Percentiles rank a stretch among this genome's conserved stretches.
These are phyloP conservation scores for Colletotrichum karsti DNA, from an alignment of 2,329 filamentous ascomycete species.

Conservation along the genomic window DNA sequence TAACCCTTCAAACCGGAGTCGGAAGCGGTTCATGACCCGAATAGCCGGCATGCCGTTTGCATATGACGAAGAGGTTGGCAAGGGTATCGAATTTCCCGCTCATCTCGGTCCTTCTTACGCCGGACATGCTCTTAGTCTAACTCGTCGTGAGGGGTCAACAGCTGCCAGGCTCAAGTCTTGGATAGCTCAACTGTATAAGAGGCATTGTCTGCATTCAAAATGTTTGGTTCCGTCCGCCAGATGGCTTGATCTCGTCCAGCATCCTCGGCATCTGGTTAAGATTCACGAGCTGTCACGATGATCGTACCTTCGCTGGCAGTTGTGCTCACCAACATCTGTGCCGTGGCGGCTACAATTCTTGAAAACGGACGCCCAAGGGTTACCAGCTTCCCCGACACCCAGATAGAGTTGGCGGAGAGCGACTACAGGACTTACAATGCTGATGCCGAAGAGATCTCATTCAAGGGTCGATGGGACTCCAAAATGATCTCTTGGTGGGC, in stretches of 20 bases:
- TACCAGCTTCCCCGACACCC: conserved; percentile 50
- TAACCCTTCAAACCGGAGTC: not conserved
- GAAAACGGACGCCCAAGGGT: conserved; percentile 51
- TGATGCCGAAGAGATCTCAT: conserved; percentile 62
- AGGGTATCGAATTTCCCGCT: not conserved
- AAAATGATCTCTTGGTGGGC: conserved; percentile 69
- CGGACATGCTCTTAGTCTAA: not conserved
- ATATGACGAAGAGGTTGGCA: not conserved
- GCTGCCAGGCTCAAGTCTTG: not conserved
- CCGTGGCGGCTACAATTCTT: conserved; percentile 41
- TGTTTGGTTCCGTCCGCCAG: not conserved
- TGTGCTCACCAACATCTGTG: conserved; percentile 32
- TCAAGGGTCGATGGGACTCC: conserved; percentile 71
- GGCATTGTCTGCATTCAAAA: not conserved
- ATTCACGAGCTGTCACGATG: not conserved
- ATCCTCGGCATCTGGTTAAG: not conserved
- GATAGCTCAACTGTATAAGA: not conserved
- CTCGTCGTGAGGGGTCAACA: conserved; percentile 14
- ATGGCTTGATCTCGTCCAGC: not conserved
- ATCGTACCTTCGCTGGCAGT: conserved; percentile 11
- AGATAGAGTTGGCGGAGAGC: conserved; percentile 41
- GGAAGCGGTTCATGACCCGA: conserved; percentile 7
- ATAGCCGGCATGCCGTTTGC: not conserved
- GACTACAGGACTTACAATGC: conserved; percentile 55
- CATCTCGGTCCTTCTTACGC: conserved; percentile 24